Evolutionary conservation across 2,329 filamentous ascomycete species (phyloP).

Genomic region (Calonectria henricotiae): DNA sequence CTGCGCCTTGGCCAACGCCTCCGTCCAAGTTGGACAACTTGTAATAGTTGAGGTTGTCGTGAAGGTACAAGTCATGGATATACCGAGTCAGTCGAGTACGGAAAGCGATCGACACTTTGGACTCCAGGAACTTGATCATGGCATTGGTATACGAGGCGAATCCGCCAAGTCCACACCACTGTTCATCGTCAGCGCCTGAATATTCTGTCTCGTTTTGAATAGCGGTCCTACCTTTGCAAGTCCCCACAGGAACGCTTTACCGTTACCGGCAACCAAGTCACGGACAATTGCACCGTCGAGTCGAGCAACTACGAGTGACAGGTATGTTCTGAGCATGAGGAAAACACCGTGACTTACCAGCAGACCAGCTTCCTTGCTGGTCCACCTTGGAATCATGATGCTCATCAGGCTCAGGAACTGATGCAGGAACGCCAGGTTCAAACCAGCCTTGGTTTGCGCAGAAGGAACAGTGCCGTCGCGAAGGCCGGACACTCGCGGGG

Average conservation of each 20-base stretch:
- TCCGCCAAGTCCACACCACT: slow-evolving; percentile 94
- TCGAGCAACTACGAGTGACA: slow-evolving; percentile 92
- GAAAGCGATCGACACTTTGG: slow-evolving; percentile 98
- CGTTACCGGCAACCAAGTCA: slow-evolving; percentile 95
- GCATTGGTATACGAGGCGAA: slow-evolving; percentile 98
- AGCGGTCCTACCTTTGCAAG: slow-evolving; percentile 77
- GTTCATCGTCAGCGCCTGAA: slow-evolving; percentile 30
- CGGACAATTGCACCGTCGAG: slow-evolving; percentile 97
- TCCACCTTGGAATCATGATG: slow-evolving; percentile 97
- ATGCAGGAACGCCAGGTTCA: slow-evolving; percentile 96
- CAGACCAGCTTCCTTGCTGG: slow-evolving; percentile 94
- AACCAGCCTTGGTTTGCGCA: slow-evolving; percentile 90
- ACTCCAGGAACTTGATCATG: slow-evolving; percentile 98
- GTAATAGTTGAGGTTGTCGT: slow-evolving; percentile 96
- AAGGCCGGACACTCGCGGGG: slow-evolving; percentile 86
- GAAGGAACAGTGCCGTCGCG: slow-evolving; percentile 85
- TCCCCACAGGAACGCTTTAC: slow-evolving; percentile 89
- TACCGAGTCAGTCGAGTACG: slow-evolving; percentile 94
- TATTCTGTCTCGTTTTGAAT: background rate
- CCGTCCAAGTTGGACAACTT: slow-evolving; percentile 95
- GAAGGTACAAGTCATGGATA: slow-evolving; percentile 97
- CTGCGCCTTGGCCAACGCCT: slow-evolving; percentile 90
- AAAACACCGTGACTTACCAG: slow-evolving; percentile 92
- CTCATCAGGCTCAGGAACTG: slow-evolving; percentile 97
- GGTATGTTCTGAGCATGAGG: slow-evolving; percentile 91